Evolutionary conservation across 1,139 yeast genomes (phyloP).

Genomic region (Wickerhamiella infanticola): DNA sequence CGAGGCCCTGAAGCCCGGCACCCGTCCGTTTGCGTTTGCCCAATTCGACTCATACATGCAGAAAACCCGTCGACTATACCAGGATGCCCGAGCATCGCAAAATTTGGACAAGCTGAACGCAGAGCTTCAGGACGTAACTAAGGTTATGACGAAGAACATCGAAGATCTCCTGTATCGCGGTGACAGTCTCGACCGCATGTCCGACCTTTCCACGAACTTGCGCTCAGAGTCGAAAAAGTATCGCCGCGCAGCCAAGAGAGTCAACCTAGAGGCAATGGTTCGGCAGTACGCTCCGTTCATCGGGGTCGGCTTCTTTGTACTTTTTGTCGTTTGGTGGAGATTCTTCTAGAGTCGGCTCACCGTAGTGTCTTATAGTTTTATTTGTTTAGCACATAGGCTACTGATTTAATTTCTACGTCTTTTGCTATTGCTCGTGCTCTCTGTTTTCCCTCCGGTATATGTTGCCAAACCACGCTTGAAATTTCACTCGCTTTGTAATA

Average conservation of each 20-base stretch:
- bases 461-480: neutral
- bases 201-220: constrained; percentile 69
- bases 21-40: constrained; percentile 82
- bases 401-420: too few species aligned
- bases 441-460: too few species aligned
- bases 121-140: constrained; percentile 84
- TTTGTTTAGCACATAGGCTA: too few species aligned
- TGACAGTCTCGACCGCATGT: constrained; percentile 80
- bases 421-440: too few species aligned
- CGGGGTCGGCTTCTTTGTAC: constrained; percentile 53
- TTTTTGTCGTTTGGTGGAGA: constrained; percentile 74
- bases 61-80: constrained; percentile 77
- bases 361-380: neutral
- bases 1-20: constrained; percentile 45
- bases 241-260: constrained; percentile 76
- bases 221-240: constrained; percentile 77
- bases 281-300: constrained; percentile 81
- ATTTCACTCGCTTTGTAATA: neutral
- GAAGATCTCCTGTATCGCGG: constrained; percentile 92
- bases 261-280: constrained; percentile 76
- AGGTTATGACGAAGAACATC: constrained; percentile 90
- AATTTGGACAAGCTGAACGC: constrained; percentile 74
- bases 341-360: constrained; percentile 27
- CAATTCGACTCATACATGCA: constrained; percentile 71
- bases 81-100: constrained; percentile 80